Percentiles rank a stretch among this genome's conserved stretches.
phyloP scores from a whole-genome alignment of 1,284 basidiomycete genomes.

The Porogramme epimiltina region DNA sequence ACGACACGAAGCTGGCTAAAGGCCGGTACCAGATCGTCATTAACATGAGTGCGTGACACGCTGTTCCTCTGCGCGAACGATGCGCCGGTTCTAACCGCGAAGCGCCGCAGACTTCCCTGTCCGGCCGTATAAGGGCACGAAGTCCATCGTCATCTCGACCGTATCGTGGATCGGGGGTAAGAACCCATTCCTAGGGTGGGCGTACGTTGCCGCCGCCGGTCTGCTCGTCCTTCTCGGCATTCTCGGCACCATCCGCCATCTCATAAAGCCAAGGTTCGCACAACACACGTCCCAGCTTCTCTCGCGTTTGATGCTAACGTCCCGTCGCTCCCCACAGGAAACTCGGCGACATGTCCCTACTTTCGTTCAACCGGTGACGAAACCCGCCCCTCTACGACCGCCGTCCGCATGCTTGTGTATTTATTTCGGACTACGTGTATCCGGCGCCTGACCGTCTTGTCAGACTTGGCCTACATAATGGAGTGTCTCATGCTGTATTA shows the following conservation, averaged over 20 bases:
- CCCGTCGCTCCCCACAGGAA: conserved; percentile 48
- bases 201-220: conserved; percentile 89
- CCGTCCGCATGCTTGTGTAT: conserved; percentile 8
- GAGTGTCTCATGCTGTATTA: conserved; percentile 26
- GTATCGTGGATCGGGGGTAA: conserved; percentile 98
- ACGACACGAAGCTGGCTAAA: conserved; percentile 68
- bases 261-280: conserved; percentile 86
- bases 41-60: conserved; percentile 71
- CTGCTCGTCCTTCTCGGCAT: conserved; percentile 89
- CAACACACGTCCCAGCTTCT: too few species aligned
- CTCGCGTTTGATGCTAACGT: neutral
- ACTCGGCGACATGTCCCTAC: conserved; percentile 80
- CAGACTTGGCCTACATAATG: conserved; percentile 21
- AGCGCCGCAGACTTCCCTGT: conserved; percentile 86
- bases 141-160: conserved; percentile 95
- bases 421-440: conserved; percentile 26
- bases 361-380: conserved; percentile 80
- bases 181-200: conserved; percentile 96
- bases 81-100: neutral
- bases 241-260: conserved; percentile 87
- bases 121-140: conserved; percentile 88
- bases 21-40: conserved; percentile 83
- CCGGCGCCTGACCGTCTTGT: conserved; percentile 15
- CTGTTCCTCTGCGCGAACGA: neutral
- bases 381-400: neutral